Evolutionary conservation across 2,329 filamentous ascomycete genomes (phyloP), one percentile per base, ranked within the genome.

Genomic region (Curvularia eragrostidis): DNA sequence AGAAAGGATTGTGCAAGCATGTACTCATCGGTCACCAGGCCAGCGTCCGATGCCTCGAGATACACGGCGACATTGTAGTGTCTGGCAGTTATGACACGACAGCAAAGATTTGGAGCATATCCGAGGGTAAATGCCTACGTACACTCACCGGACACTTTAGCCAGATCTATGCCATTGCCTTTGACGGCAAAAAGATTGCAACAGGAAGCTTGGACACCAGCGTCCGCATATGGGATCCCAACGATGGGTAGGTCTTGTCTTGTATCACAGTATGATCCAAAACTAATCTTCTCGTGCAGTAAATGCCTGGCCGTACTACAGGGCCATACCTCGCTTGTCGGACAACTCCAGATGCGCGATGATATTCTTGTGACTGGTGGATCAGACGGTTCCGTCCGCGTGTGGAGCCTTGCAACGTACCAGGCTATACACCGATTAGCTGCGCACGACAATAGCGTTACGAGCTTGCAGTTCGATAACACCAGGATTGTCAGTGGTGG

Each of bases 31-130:
- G 95, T 10, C 94, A 99, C 75, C 93, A 97, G 77, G 94, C 94
- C 43, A 97, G 93, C 76, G 94, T 99, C 24, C 86, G 94, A 63
- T 99, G 94, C 76, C 83, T 99, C 41, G 95, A 97, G 74, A 97
- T 98, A 70, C 92, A 97, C 75, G 95, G 93, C 53, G 94, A 99
- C 78, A 88, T 97, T 64, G 91, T 98, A 39, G 95, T 99, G n/a
- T 97, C 93, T 28, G 95, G 95, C 56, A 97, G 93, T 77, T 99
- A 99, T 78, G 95, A 99, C 75, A 97, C 95, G 6, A 97, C 92
- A 21, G 95, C 95, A 21, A 90, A 93, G 68, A 94, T 99, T 56
- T 99, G 95, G 95, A 97, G 91, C 76, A 98, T 99, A 51, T 96
- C 92, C 1, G 91, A 97, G 78, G 95, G 95, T 28, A 88, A 92